phyloP scores from a whole-genome alignment of 768 basidiomycete genomes.

The Russula griseocarnosa region DNA sequence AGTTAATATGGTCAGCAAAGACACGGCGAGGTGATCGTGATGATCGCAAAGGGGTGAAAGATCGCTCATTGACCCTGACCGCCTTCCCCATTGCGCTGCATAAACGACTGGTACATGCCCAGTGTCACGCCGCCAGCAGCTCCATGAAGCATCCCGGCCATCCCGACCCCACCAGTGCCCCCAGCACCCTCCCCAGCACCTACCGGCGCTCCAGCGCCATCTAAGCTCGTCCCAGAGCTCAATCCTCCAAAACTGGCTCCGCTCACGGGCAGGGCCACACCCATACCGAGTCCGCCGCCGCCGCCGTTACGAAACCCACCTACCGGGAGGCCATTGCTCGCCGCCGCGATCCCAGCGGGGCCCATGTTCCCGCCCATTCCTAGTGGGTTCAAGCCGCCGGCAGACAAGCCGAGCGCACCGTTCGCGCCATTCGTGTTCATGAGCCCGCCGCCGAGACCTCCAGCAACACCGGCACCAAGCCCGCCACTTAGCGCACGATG shows the following conservation, averaged over 20 bases:
- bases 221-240: not conserved
- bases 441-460: conserved; percentile 11
- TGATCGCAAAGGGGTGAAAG: not conserved
- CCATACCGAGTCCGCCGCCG: conserved; percentile 6
- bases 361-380: not conserved
- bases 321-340: not conserved
- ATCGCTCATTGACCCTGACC: conserved; percentile 17
- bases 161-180: conserved; percentile 2
- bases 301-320: conserved; percentile 3
- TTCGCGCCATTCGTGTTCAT: conserved; percentile 13
- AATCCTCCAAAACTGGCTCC: conserved; percentile 10
- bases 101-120: conserved; percentile 26
- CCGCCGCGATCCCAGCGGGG: not conserved
- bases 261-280: not conserved
- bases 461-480: conserved; percentile 15
- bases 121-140: conserved; percentile 10
- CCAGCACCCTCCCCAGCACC: not conserved
- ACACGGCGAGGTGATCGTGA: not conserved
- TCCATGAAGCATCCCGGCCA: conserved; percentile 8
- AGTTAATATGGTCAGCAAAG: not conserved
- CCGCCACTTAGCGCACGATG: conserved; percentile 21
- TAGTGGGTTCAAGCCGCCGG: conserved; percentile 1
- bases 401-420: conserved; percentile 13
- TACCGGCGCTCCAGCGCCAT: not conserved
- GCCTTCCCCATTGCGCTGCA: conserved; percentile 25